Evolutionary conservation across 805 yeast species (phyloP).

Genomic region (Myxozyma geophila): DNA sequence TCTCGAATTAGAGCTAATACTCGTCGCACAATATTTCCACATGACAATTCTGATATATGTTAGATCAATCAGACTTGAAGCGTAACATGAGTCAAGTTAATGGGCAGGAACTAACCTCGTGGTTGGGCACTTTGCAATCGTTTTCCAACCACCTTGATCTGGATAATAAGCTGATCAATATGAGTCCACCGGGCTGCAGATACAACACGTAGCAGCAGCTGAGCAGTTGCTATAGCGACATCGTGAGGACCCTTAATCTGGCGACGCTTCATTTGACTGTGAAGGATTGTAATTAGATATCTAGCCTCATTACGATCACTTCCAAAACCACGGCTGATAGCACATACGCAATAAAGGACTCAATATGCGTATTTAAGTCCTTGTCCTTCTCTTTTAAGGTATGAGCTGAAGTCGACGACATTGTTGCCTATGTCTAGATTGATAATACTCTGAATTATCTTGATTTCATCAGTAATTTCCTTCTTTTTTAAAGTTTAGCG

Average conservation of each 20-base stretch:
- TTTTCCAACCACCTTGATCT: constrained; percentile 75
- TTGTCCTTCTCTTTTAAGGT: constrained; percentile 32
- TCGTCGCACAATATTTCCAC: constrained; percentile 90
- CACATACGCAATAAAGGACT: constrained; percentile 50
- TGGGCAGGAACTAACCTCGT: constrained; percentile 44
- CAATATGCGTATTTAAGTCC: constrained; percentile 51
- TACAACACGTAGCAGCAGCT: constrained; percentile 81
- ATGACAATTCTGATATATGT: constrained; percentile 60
- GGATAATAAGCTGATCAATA: constrained; percentile 69
- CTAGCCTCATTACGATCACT: not conserved
- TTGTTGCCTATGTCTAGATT: not conserved
- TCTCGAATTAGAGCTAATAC: constrained; percentile 86
- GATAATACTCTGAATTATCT: not conserved
- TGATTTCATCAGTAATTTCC: too few relatives aligned
- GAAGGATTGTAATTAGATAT: not conserved
- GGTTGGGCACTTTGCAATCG: constrained; percentile 79
- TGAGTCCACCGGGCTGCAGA: constrained; percentile 88
- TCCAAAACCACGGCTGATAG: not conserved
- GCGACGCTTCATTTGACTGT: constrained; percentile 68
- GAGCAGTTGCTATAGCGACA: constrained; percentile 87
- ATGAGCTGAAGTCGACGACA: constrained; percentile 27
- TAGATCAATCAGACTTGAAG: not conserved
- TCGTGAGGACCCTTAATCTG: constrained; percentile 80
- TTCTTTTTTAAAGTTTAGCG: constrained; percentile 1
- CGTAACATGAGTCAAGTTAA: not conserved